phyloP scores from a whole-genome alignment of 306 rosid genomes.

The Macrotyloma uniflorum region DNA sequence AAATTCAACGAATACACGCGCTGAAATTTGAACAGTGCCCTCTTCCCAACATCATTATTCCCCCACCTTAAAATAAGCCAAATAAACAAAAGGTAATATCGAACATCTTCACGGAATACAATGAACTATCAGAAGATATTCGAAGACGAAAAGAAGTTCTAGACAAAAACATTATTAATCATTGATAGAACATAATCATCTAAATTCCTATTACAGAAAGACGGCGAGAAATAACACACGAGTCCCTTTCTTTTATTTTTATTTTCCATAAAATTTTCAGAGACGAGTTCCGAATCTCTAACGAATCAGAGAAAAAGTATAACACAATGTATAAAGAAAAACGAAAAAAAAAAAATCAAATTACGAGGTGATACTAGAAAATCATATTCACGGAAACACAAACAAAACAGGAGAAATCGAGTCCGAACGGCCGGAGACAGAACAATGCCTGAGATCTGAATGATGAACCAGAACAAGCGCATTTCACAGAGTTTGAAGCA shows the following conservation, averaged over 20 bases:
- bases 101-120: not conserved
- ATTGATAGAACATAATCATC: not conserved
- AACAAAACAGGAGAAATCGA: not conserved
- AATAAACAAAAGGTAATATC: not conserved
- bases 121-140: not conserved
- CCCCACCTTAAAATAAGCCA: conserved; percentile 1
- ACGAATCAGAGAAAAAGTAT: not conserved
- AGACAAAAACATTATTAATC: not conserved
- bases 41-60: conserved; percentile 7
- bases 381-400: not conserved
- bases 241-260: not conserved
- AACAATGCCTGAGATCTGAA: conserved; percentile 46
- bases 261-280: not conserved
- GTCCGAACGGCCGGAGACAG: not conserved
- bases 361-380: not conserved
- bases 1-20: conserved; percentile 34
- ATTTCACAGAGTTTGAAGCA: conserved; percentile 13
- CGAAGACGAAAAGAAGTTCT: not conserved
- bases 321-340: not conserved
- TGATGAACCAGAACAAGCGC: conserved; percentile 9
- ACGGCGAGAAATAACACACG: not conserved
- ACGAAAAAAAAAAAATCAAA: not conserved
- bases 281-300: not conserved
- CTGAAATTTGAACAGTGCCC: conserved; percentile 38
- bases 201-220: not conserved